Conservation (phyloP, 208 protist genomes). For the Trypanosoma cruzi region DNA sequence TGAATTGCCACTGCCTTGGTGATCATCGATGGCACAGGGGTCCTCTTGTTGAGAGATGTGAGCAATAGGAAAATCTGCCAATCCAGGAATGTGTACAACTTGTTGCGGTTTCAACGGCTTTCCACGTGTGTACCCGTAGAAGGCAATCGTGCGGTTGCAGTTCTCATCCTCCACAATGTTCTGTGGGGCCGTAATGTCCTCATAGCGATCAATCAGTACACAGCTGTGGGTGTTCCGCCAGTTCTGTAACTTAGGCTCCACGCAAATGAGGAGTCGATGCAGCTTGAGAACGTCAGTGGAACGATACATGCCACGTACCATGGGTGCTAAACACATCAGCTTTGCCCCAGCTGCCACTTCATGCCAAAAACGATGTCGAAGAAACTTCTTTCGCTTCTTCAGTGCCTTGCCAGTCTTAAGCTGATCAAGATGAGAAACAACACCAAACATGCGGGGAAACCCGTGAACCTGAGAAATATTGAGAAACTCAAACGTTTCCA, state of each 20-base stretch:
- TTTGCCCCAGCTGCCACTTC: slow-evolving; percentile 95
- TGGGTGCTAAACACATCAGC: slow-evolving; percentile 97
- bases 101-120: slow-evolving; percentile 93
- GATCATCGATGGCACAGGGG: slow-evolving; percentile 93
- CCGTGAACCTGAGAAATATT: slow-evolving; percentile 99
- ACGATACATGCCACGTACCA: slow-evolving; percentile 97
- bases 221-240: slow-evolving; percentile 98
- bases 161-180: slow-evolving; percentile 63
- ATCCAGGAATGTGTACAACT: slow-evolving; percentile 97
- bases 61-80: slow-evolving; percentile 96
- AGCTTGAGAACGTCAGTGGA: slow-evolving; percentile 98
- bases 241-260: slow-evolving; percentile 96
- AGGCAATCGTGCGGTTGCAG: slow-evolving; percentile 85
- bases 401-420: slow-evolving; percentile 97
- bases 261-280: slow-evolving; percentile 95
- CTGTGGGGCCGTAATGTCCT: slow-evolving; percentile 98
- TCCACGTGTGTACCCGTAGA: slow-evolving; percentile 99
- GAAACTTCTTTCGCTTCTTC: slow-evolving; percentile 97
- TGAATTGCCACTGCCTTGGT: slow-evolving; percentile 31
- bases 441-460: slow-evolving; percentile 98
- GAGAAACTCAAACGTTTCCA: slow-evolving; percentile 99
- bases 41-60: slow-evolving; percentile 93
- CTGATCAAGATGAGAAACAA: slow-evolving; percentile 98
- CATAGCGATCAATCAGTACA: slow-evolving; percentile 96
- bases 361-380: slow-evolving; percentile 97